Conservation (phyloP, 768 basidiomycete genomes). For the Leccinellum rugosiceps region DNA sequence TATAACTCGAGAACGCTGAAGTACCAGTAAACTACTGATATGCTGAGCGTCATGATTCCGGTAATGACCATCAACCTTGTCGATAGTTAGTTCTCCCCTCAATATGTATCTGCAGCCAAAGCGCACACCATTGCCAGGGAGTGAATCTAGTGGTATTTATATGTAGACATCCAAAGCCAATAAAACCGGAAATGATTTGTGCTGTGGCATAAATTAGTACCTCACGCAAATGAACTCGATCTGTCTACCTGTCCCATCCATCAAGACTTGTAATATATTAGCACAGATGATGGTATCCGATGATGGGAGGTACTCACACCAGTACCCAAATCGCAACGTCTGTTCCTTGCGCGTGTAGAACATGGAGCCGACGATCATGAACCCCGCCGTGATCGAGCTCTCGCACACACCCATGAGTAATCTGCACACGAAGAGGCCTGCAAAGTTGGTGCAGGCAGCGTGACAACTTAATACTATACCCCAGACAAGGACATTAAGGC, state of each 20-base stretch:
- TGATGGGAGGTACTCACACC: slow-evolving; percentile 49
- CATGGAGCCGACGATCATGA: slow-evolving; percentile 75
- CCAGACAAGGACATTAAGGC: slow-evolving; percentile 68
- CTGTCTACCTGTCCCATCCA: slow-evolving; percentile 65
- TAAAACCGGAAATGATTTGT: slow-evolving; percentile 68
- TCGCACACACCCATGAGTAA: slow-evolving; percentile 72
- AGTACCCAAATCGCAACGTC: slow-evolving; percentile 67
- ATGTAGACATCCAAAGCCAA: slow-evolving; percentile 63
- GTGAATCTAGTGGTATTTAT: slow-evolving; percentile 54
- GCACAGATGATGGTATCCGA: not conserved
- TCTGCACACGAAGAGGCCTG: slow-evolving; percentile 58
- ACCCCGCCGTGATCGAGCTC: slow-evolving; percentile 68
- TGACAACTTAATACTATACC: slow-evolving; percentile 56
- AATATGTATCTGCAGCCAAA: not conserved
- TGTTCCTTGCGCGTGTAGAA: slow-evolving; percentile 75
- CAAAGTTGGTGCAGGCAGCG: slow-evolving; percentile 70
- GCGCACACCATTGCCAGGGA: slow-evolving; percentile 67
- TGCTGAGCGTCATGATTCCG: slow-evolving; percentile 53
- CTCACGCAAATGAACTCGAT: not conserved
- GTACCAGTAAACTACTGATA: slow-evolving; percentile 55
- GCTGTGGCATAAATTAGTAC: slow-evolving; percentile 36
- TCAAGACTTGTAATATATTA: slow-evolving; percentile 46
- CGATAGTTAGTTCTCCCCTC: not conserved
- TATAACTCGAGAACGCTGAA: not conserved
- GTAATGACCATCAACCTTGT: slow-evolving; percentile 69